These are phyloP conservation scores for Aspergillus fischeri DNA, from an alignment of 2,329 filamentous ascomycete genomes.

Conservation along the genomic window DNA sequence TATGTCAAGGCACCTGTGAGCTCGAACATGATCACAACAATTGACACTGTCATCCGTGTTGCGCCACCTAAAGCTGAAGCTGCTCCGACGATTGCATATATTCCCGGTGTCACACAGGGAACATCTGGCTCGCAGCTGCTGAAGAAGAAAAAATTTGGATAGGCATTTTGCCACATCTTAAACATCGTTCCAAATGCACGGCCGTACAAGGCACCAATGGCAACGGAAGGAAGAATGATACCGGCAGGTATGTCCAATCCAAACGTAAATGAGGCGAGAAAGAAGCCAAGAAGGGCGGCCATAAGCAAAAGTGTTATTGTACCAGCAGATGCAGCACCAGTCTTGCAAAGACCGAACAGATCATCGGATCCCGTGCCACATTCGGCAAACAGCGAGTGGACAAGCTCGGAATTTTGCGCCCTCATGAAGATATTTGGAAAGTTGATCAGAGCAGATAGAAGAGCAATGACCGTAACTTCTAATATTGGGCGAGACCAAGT, in stretches of 20 bases:
- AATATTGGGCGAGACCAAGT: slow-evolving; percentile 69
- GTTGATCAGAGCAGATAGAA: slow-evolving; percentile 83
- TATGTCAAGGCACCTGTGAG: slow-evolving; percentile 94
- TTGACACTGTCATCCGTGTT: slow-evolving; percentile 94
- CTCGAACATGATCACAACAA: slow-evolving; percentile 99
- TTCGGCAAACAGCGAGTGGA: slow-evolving; percentile 87
- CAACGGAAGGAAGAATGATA: slow-evolving; percentile 93
- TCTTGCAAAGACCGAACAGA: slow-evolving; percentile 85
- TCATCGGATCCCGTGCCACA: slow-evolving; percentile 80
- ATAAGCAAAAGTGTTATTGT: slow-evolving; percentile 80
- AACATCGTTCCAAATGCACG: slow-evolving; percentile 85
- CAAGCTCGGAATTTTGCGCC: slow-evolving; percentile 83
- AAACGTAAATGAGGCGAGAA: slow-evolving; percentile 83
- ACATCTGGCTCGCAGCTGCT: slow-evolving; percentile 76
- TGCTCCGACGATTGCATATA: slow-evolving; percentile 93
- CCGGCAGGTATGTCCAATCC: slow-evolving; percentile 91
- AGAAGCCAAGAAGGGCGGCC: slow-evolving; percentile 77
- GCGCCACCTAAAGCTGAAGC: slow-evolving; percentile 91
- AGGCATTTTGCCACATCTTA: slow-evolving; percentile 77
- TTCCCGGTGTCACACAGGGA: slow-evolving; percentile 86
- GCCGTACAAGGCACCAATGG: slow-evolving; percentile 85
- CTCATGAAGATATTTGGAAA: slow-evolving; percentile 97
- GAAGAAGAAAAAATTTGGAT: slow-evolving; percentile 75
- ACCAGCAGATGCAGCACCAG: slow-evolving; percentile 72
- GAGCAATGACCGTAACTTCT: slow-evolving; percentile 75